phyloP scores from a whole-genome alignment of 1,139 yeast genomes.

The Pneumocystis oryctolagi region DNA sequence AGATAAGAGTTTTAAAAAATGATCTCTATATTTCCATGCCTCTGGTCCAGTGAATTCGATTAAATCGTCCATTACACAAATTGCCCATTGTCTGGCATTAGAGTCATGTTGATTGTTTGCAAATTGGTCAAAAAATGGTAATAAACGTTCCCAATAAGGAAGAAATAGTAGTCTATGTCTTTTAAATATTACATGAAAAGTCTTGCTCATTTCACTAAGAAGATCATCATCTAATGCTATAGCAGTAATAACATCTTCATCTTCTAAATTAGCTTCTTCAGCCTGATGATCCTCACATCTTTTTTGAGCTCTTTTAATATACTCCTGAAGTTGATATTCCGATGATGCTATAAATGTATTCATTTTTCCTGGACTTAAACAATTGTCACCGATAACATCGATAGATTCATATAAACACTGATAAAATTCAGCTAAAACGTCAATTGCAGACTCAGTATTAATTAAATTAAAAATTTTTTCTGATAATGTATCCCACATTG shows the following conservation, averaged over 20 bases:
- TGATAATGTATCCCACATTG: constrained; percentile 59
- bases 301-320: constrained; percentile 53
- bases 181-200: constrained; percentile 60
- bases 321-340: constrained; percentile 47
- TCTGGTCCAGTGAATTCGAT: constrained; percentile 64
- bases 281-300: constrained; percentile 57
- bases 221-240: constrained; percentile 70
- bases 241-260: constrained; percentile 48
- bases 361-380: constrained; percentile 44
- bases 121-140: constrained; percentile 23
- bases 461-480: constrained; percentile 55
- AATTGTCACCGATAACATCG: constrained; percentile 47
- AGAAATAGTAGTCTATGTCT: constrained; percentile 44
- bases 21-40: constrained; percentile 48
- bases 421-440: constrained; percentile 64
- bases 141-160: constrained; percentile 41
- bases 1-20: constrained; percentile 48
- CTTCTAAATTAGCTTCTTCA: constrained; percentile 40
- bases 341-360: constrained; percentile 45
- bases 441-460: constrained; percentile 69
- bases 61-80: constrained; percentile 66
- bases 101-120: constrained; percentile 33
- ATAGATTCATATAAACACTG: constrained; percentile 56
- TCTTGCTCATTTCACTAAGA: constrained; percentile 63
- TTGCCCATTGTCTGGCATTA: constrained; percentile 60